Conservation (phyloP, 352 stramenopile species). For the Phytophthora sp. region DNA sequence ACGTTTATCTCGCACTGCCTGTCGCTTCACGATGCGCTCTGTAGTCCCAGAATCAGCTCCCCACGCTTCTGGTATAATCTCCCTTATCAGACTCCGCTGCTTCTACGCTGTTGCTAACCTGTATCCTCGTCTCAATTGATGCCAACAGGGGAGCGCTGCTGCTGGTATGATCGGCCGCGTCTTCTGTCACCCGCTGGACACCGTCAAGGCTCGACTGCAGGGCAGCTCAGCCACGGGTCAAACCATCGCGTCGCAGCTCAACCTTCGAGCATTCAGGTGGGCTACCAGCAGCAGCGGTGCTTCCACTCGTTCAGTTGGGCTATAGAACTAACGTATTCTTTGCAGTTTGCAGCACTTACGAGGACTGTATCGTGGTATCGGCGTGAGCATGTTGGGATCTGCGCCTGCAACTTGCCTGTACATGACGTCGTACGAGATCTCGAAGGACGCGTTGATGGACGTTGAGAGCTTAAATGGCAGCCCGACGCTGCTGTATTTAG, state of each 20-base stretch:
- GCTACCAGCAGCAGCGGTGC: background rate
- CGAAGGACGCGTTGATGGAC: slow-evolving; percentile 60
- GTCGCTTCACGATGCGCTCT: slow-evolving; percentile 5
- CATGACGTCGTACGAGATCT: slow-evolving; percentile 96
- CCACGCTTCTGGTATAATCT: slow-evolving; percentile 59
- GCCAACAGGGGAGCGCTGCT: slow-evolving; percentile 70
- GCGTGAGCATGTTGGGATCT: slow-evolving; percentile 93
- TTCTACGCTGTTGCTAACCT: slow-evolving; percentile 4
- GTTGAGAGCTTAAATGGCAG: slow-evolving; percentile 49
- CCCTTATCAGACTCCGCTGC: background rate
- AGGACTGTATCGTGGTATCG: slow-evolving; percentile 95
- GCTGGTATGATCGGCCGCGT: slow-evolving; percentile 85
- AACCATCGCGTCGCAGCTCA: slow-evolving; percentile 51
- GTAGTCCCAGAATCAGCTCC: slow-evolving; percentile 52
- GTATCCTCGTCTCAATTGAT: background rate
- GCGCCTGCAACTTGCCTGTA: slow-evolving; percentile 97
- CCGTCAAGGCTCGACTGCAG: slow-evolving; percentile 89
- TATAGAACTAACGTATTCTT: background rate
- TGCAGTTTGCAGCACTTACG: slow-evolving; percentile 56
- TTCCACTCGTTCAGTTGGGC: background rate
- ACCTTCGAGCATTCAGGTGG: slow-evolving; percentile 58
- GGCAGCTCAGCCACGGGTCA: slow-evolving; percentile 43
- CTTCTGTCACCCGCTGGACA: slow-evolving; percentile 94
- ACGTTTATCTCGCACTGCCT: slow-evolving; percentile 5
- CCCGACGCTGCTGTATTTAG: slow-evolving; percentile 75